These are phyloP conservation scores for Talaromyces sp. DNA, from an alignment of 2,329 filamentous ascomycete genomes.

Conservation along the genomic window DNA sequence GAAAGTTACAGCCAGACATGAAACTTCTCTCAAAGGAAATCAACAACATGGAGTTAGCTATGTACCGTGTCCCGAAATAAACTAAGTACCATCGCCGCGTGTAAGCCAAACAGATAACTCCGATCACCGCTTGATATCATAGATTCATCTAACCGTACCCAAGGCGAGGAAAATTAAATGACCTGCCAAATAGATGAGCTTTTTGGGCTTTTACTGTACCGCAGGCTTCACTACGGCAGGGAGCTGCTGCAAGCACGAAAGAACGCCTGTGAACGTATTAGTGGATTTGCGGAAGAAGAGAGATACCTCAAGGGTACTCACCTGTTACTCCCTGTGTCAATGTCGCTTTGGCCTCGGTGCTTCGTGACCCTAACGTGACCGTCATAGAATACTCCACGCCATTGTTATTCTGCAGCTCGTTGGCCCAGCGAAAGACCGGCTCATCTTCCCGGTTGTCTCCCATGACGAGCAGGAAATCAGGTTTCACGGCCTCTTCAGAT, in stretches of 20 bases:
- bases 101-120: background rate
- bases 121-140: background rate
- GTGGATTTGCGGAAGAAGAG: conserved; percentile 6
- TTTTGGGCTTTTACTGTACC: background rate
- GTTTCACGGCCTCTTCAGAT: conserved; percentile 40
- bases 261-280: conserved; percentile 45
- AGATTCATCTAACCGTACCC: conserved; percentile 7
- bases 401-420: conserved; percentile 65
- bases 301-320: conserved; percentile 48
- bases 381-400: conserved; percentile 73
- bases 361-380: conserved; percentile 82
- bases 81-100: background rate
- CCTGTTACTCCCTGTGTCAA: conserved; percentile 90
- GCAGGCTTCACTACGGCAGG: conserved; percentile 26
- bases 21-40: too few species aligned
- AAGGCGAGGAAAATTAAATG: background rate
- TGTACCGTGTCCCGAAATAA: background rate
- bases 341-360: conserved; percentile 83
- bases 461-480: conserved; percentile 86
- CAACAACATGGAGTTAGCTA: too few species aligned
- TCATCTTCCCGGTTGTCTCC: conserved; percentile 94
- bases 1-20: too few species aligned
- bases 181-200: background rate
- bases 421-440: conserved; percentile 92
- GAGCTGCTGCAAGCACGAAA: conserved; percentile 58